Evolutionary conservation across 1,284 basidiomycete species (phyloP), one percentile per base, ranked within the genome.

Genomic region (Leccinum pachyderme): DNA sequence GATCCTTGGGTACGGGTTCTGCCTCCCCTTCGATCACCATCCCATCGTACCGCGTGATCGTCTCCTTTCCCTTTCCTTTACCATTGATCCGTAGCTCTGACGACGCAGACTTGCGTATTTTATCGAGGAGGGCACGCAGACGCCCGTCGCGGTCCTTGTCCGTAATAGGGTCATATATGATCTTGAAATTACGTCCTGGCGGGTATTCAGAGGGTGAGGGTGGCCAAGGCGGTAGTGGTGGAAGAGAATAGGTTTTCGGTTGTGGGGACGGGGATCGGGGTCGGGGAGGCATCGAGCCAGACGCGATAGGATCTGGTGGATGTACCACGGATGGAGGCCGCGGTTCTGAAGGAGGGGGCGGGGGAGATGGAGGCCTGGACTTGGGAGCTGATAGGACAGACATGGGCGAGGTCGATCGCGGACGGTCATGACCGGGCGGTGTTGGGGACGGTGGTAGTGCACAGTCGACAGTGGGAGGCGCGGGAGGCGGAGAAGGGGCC

Each of bases 61-160:
- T 71, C 68, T 87, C 84, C 66, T 81, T 84, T 8, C 81, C 84
- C 59, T 83, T 84, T 7, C 76, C 80, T 64, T 86, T 87, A 6
- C 82, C 81, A 57, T 77, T 81, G 13, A 86, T 77, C 53, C 83
- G 75, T 52, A 75, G 72, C 57, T 77, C 73, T 33, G 35, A 56
- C 2, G 54, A 45, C 11, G 46, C 56, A 11, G 57, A 45, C 29
- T 72, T 70, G 25, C 80, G 75, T 28, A 86, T 71, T 61, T 77
- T 79, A 59, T 84, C 83, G 25, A 84, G 76, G 13, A 86, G 71
- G 8, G 67, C 62, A 15, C 78, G 79, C 57, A 78, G 76, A n/a
- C 68, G 64, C n/a, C 73, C 72, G 44, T 80, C 75, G 4, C 70
- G 65, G 51, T 80, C 77, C 65, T 74, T 77, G 61, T 83, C 80